phyloP scores from a whole-genome alignment of 2,329 filamentous ascomycete genomes.

The Fusarium sp. region DNA sequence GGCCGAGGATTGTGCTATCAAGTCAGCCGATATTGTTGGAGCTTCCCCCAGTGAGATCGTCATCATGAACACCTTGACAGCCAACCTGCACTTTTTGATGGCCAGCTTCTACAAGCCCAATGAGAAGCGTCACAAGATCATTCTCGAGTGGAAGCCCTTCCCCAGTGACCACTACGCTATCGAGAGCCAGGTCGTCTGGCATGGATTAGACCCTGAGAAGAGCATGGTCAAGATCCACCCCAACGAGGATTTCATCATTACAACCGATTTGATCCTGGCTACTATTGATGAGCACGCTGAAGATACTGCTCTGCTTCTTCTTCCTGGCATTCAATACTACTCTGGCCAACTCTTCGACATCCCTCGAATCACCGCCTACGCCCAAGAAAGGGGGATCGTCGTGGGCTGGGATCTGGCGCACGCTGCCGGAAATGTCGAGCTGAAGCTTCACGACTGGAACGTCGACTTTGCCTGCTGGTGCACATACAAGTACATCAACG shows the following conservation, averaged over 20 bases:
- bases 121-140: slow-evolving; percentile 76
- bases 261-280: slow-evolving; percentile 77
- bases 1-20: slow-evolving; percentile 77
- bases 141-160: slow-evolving; percentile 91
- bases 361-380: slow-evolving; percentile 79
- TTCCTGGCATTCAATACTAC: slow-evolving; percentile 93
- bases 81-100: slow-evolving; percentile 85
- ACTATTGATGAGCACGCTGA: slow-evolving; percentile 81
- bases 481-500: slow-evolving; percentile 94
- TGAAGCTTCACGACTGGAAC: slow-evolving; percentile 86
- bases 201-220: slow-evolving; percentile 73
- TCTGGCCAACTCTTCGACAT: slow-evolving; percentile 92
- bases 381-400: slow-evolving; percentile 75
- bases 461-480: slow-evolving; percentile 95
- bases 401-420: slow-evolving; percentile 93
- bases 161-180: slow-evolving; percentile 90
- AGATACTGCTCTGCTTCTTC: slow-evolving; percentile 78
- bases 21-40: slow-evolving; percentile 80
- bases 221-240: slow-evolving; percentile 82
- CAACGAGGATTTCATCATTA: slow-evolving; percentile 68
- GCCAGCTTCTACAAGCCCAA: slow-evolving; percentile 85
- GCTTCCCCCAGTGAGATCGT: slow-evolving; percentile 80
- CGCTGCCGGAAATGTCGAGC: slow-evolving; percentile 84
- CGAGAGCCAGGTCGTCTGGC: slow-evolving; percentile 81
- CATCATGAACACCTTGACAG: slow-evolving; percentile 88